These are phyloP conservation scores for Pythium oligandrum DNA, from an alignment of 352 stramenopile species.

Conservation along the genomic window DNA sequence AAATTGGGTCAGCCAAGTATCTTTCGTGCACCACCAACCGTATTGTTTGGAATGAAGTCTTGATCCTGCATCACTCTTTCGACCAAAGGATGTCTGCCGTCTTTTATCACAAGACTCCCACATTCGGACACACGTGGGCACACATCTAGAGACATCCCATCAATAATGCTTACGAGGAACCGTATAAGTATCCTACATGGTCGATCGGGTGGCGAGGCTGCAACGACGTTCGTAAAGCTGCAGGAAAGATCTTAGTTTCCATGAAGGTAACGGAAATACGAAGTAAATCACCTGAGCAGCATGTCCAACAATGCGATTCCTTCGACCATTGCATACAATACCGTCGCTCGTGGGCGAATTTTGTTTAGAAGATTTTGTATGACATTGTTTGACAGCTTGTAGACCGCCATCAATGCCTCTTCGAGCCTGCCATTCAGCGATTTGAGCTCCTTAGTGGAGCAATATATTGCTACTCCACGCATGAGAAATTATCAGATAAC, in stretches of 20 bases:
- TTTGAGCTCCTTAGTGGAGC: constrained; percentile 84
- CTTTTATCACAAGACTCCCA: constrained; percentile 78
- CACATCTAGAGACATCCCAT: constrained; percentile 34
- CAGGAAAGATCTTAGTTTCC: not conserved
- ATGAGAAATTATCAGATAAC: constrained; percentile 1
- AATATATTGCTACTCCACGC: constrained; percentile 55
- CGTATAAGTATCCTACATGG: too few species aligned
- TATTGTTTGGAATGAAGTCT: constrained; percentile 84
- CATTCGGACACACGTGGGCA: constrained; percentile 59
- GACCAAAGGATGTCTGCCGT: constrained; percentile 74
- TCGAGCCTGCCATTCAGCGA: constrained; percentile 80
- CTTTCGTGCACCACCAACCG: constrained; percentile 23
- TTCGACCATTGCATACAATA: constrained; percentile 86
- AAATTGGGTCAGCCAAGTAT: not conserved
- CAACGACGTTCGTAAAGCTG: constrained; percentile 88
- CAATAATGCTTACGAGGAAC: too few species aligned
- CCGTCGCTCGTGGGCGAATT: constrained; percentile 63
- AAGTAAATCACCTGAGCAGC: constrained; percentile 67
- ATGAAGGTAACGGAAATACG: constrained; percentile 1
- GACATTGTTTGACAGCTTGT: constrained; percentile 85
- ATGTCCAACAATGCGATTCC: constrained; percentile 90
- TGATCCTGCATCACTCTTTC: constrained; percentile 60
- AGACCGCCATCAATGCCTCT: constrained; percentile 80
- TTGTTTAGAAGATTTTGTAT: constrained; percentile 81
- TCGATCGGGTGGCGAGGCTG: constrained; percentile 54